These are phyloP conservation scores for Coemansia sp. DNA, from an alignment of 192 early-diverging fungal species.

Conservation along the genomic window DNA sequence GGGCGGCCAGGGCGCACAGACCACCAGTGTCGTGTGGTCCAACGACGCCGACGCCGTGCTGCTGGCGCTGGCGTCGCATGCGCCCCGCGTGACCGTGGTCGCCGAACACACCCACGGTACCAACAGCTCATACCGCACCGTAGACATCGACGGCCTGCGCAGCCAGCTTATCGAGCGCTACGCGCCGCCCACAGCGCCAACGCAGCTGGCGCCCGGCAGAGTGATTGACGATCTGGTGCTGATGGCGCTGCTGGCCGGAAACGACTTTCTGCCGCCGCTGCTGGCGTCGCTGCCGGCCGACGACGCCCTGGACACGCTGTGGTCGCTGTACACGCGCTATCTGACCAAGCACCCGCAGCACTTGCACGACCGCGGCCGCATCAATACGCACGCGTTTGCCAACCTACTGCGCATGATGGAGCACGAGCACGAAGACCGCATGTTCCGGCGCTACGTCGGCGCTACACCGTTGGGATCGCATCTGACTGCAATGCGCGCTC, in stretches of 20 bases:
- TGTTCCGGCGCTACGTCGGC: conserved; percentile 44
- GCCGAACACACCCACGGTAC: conserved; percentile 73
- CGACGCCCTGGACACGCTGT: conserved; percentile 57
- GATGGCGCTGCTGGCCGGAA: conserved; percentile 88
- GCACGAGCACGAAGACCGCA: conserved; percentile 50
- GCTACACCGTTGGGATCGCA: conserved; percentile 21
- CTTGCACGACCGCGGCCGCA: conserved; percentile 53
- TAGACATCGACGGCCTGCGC: conserved; percentile 14
- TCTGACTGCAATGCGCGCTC: conserved; percentile 16
- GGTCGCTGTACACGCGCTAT: conserved; percentile 26
- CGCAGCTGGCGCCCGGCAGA: conserved; percentile 48
- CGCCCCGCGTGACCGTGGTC: conserved; percentile 85
- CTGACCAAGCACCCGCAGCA: neutral
- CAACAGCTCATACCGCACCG: neutral
- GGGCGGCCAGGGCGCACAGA: too few species aligned
- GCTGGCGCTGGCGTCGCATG: conserved; percentile 87
- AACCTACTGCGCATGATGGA: conserved; percentile 49
- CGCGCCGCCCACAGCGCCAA: conserved; percentile 64
- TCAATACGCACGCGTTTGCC: conserved; percentile 45
- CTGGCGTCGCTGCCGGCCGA: conserved; percentile 23
- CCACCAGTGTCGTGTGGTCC: conserved; percentile 93
- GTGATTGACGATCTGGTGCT: conserved; percentile 93
- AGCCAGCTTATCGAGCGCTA: conserved; percentile 67
- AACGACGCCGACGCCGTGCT: conserved; percentile 95
- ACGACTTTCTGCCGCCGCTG: conserved; percentile 83